Evolutionary conservation across 305 asterid genomes (phyloP), one percentile per base, ranked within the genome.

Genomic region (Striga hermonthica): DNA sequence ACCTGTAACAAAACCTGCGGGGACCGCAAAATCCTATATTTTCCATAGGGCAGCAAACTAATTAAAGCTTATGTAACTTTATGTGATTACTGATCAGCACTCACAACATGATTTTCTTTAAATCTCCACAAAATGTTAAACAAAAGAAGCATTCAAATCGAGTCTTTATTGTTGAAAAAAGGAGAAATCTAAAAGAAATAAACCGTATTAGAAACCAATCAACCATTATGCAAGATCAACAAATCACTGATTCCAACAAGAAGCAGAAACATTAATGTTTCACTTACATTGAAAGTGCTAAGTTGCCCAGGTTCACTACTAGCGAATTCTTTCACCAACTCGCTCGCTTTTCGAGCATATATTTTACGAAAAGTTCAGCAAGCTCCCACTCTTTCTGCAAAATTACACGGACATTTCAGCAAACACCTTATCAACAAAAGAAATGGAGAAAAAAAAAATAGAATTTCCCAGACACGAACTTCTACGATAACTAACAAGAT

Each of bases 271-370:
- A 12, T 14, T 2, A 22, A 22, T 31, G 5, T 47, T 61, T 45
- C 22, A 49, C 86, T 72, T 78, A 86, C 97, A 68, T 90, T 80
- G 70, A 84, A 90, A 69, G 89, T 82, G 40, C 81, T 56, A 57
- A 90, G 85, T 77, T 87, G 95, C 64, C 97, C 96, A n/a, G 85
- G 83, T 63, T 88, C 92, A 54, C 80, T 48, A 47, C 83, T 80
- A 1, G 84, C 88, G 13, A 88, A 72, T 79, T 90, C 97, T 71
- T 76, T 86, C 61, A 86, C 86, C 72, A 90, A 74, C 58, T 84
- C 95, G 11, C 83, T 77, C 60, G 84, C 95, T 70, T 83, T 90
- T 75, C 79, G 86, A 61, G 80, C 95, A 9, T 86, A 86, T 95
- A 90, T 87, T 31, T 71, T 73, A 70, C 69, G 50, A 16, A 62